Evolutionary conservation across 257 asterid genomes (phyloP).

Genomic region (Lavandula angustifolia): DNA sequence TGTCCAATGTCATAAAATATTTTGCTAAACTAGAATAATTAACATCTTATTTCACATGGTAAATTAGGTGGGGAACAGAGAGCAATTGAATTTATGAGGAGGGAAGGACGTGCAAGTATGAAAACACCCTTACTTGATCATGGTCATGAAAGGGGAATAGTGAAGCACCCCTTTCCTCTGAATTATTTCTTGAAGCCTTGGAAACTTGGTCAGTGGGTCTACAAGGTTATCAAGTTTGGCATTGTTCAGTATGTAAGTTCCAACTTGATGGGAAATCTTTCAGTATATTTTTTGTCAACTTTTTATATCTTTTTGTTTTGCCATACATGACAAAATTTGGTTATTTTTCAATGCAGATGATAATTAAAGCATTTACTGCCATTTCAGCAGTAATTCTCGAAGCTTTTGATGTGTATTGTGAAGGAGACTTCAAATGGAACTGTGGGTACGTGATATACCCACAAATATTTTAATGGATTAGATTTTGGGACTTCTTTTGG

Average conservation of each 20-base stretch:
- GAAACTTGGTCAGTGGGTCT: constrained; percentile 90
- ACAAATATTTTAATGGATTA: constrained; percentile 6
- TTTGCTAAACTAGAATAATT: constrained; percentile 20
- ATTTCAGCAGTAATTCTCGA: constrained; percentile 88
- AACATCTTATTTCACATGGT: constrained; percentile 27
- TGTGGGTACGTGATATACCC: constrained; percentile 76
- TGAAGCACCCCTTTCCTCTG: constrained; percentile 89
- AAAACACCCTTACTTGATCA: constrained; percentile 77
- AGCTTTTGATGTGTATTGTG: constrained; percentile 92
- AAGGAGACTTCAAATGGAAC: constrained; percentile 91
- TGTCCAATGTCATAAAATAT: constrained; percentile 21
- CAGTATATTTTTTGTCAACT: constrained; percentile 20
- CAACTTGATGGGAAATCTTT: constrained; percentile 26
- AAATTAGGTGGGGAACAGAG: constrained; percentile 86
- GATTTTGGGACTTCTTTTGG: constrained; percentile 8
- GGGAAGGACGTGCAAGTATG: constrained; percentile 83
- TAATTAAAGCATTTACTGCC: constrained; percentile 88
- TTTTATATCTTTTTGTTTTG: constrained; percentile 6
- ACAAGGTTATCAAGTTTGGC: constrained; percentile 92
- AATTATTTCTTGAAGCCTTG: constrained; percentile 81
- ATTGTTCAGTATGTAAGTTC: constrained; percentile 94
- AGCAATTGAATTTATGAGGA: constrained; percentile 79
- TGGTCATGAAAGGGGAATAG: constrained; percentile 73
- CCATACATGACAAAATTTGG: constrained; percentile 19
- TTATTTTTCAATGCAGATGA: constrained; percentile 68